phyloP scores from a whole-genome alignment of 2,329 filamentous ascomycete species.

The Trichoderma sp. region DNA sequence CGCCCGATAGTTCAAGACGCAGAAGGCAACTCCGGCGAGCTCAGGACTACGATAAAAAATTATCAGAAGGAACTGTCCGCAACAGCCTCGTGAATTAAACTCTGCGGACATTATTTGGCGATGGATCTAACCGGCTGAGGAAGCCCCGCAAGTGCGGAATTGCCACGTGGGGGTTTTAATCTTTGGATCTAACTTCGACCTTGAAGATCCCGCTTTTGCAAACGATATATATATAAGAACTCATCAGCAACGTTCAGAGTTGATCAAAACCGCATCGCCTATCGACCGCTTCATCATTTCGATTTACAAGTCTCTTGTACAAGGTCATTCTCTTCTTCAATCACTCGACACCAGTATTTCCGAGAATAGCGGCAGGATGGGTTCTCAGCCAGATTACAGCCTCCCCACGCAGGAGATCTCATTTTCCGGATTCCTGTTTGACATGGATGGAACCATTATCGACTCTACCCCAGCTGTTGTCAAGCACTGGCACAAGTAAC shows the following conservation, averaged over 20 bases:
- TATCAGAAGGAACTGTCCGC: neutral
- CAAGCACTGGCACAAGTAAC: constrained; percentile 72
- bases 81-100: neutral
- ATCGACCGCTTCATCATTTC: neutral
- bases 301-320: neutral
- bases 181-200: neutral
- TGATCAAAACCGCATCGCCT: neutral
- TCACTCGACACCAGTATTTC: neutral
- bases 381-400: constrained; percentile 38
- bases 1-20: no score
- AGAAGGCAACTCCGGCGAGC: neutral
- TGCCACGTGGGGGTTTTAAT: constrained; percentile 27
- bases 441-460: constrained; percentile 82
- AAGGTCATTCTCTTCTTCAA: neutral
- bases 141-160: constrained; percentile 27
- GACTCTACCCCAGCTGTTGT: constrained; percentile 74
- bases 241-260: neutral
- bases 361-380: constrained; percentile 28
- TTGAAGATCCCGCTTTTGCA: neutral
- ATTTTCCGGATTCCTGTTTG: constrained; percentile 62
- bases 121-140: constrained; percentile 2
- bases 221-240: constrained; percentile 5
- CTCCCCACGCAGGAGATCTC: constrained; percentile 45
- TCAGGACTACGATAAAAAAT: no score
- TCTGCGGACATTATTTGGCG: neutral